Evolutionary conservation across 2,329 filamentous ascomycete genomes (phyloP), one percentile per base, ranked within the genome.

Genomic region (Cadophora luteo-olivacea): DNA sequence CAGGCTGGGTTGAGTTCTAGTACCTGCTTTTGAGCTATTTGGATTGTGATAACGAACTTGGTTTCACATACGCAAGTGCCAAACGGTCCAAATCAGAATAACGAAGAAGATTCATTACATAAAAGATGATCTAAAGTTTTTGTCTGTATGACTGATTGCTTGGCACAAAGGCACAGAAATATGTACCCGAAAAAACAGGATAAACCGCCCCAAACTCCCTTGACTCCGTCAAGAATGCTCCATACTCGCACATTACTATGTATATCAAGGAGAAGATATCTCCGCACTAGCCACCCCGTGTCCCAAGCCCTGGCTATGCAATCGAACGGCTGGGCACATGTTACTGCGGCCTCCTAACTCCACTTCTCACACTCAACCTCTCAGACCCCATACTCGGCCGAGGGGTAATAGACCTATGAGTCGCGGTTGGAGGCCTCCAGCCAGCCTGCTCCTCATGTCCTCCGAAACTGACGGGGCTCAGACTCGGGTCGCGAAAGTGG

Each of bases 161-260:
- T 60, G 55, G 19, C 33, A 32, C n/a, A 41, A 41, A 60, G 38
- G 55, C 33, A 60, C 55, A 41, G 36, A 41, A 60, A 22, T 9
- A 25, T 58, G 33, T n/a, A 22, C 41, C 41, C 41, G 16, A 60
- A 41, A 60, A 54, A 16, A 36, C 22, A 19, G 14, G 29, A 14
- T 38, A 38, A 41, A 22, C 45, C 55, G 25, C 9, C 22, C n/a
- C 22, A 38, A 22, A 25, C 24, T n/a, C 22, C 36, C 55, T 9
- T 9, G 14, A 25, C 55, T 41, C 54, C 55, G 3, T 11, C 4
- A 32, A 38, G 22, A 60, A 60, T 60, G 55, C 55, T 41, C 55
- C 55, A 2, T 60, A 60, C 55, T 60, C 33, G 36, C 54, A 60
- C 36, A 60, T 60, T 60, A 60, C 33, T 60, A 41, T 60, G 22